A percentile compares a stretch with the other conserved stretches of the same genome.
These are phyloP conservation scores for Phytophthora megakarya DNA, from an alignment of 352 stramenopile species.

Conservation along the genomic window DNA sequence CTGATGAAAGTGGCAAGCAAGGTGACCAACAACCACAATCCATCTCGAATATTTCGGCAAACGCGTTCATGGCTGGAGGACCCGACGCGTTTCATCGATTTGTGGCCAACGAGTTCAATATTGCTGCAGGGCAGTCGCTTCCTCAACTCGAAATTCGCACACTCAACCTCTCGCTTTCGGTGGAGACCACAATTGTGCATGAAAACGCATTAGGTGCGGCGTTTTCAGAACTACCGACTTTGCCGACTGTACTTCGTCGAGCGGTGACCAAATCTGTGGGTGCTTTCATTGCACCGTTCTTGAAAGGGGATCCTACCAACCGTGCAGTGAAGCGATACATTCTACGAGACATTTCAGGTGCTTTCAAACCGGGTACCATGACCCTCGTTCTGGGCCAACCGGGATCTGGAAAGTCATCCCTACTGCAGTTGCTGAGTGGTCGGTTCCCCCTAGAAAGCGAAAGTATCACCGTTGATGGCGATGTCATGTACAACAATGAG, in stretches of 20 bases:
- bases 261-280: slow-evolving; percentile 12
- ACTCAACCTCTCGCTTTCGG: slow-evolving; percentile 38
- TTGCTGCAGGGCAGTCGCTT: slow-evolving; percentile 35
- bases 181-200: slow-evolving; percentile 15
- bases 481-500: slow-evolving; percentile 46
- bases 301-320: slow-evolving; percentile 3
- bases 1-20: slow-evolving; percentile 10
- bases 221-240: slow-evolving; percentile 39
- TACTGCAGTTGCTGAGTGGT: slow-evolving; percentile 47
- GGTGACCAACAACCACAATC: not conserved
- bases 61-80: slow-evolving; percentile 33
- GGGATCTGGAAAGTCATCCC: slow-evolving; percentile 52
- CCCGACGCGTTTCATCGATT: slow-evolving; percentile 40
- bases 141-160: slow-evolving; percentile 51
- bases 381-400: slow-evolving; percentile 53
- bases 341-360: slow-evolving; percentile 40
- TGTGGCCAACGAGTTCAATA: slow-evolving; percentile 36
- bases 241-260: slow-evolving; percentile 28
- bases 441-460: slow-evolving; percentile 38
- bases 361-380: slow-evolving; percentile 52
- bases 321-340: slow-evolving; percentile 33
- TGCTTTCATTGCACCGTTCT: slow-evolving; percentile 4
- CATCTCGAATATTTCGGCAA: slow-evolving; percentile 18
- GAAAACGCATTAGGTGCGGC: slow-evolving; percentile 1
- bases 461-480: slow-evolving; percentile 29